phyloP scores from a whole-genome alignment of 257 asterid genomes.

The Solanum peruvianum region DNA sequence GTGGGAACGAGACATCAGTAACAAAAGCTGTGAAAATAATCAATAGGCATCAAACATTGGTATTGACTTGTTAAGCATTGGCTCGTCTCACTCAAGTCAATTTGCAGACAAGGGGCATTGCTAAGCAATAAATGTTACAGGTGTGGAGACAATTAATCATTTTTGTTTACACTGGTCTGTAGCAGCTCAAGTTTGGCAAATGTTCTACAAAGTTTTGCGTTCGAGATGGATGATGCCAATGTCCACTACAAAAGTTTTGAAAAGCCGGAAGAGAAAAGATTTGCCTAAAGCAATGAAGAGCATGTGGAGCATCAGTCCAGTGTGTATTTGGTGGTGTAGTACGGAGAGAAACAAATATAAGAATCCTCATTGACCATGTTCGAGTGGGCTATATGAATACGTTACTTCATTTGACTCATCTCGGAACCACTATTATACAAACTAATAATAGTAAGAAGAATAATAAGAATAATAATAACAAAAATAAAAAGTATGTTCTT shows the following conservation, averaged over 20 bases:
- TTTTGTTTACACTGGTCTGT: not conserved
- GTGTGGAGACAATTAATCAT: not conserved
- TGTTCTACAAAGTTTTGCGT: not conserved
- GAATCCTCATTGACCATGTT: not conserved
- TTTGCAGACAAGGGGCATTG: not conserved
- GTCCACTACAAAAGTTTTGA: not conserved
- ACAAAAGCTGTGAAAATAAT: not conserved
- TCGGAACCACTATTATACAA: not conserved
- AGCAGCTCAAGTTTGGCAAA: not conserved
- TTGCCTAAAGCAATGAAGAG: not conserved
- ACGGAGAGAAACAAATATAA: not conserved
- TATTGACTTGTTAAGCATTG: not conserved
- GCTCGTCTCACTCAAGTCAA: not conserved
- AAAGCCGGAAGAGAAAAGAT: not conserved
- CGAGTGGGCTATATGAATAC: not conserved
- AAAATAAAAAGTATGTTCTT: not conserved
- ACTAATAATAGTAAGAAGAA: not conserved
- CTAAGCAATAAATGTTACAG: not conserved
- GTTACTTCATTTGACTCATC: not conserved
- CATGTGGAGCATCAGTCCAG: not conserved
- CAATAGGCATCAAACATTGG: not conserved
- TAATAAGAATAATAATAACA: not conserved
- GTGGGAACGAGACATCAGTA: not conserved
- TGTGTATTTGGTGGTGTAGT: not conserved
- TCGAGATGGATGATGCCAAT: not conserved